phyloP scores from a whole-genome alignment of 2,329 filamentous ascomycete species.

The Ascochyta pisi region DNA sequence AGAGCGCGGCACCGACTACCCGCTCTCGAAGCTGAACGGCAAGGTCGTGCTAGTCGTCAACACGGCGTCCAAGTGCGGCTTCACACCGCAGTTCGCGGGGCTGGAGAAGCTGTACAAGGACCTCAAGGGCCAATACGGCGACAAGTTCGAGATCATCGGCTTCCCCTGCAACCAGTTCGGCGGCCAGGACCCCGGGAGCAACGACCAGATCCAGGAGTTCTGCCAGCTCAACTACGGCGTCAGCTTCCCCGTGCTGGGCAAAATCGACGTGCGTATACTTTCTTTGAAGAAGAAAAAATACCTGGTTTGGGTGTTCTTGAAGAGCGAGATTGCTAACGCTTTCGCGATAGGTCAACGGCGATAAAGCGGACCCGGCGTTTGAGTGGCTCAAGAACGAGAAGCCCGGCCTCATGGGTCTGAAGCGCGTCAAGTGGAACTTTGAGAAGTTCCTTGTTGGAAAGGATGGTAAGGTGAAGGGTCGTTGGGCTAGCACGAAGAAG shows the following conservation, averaged over 20 bases:
- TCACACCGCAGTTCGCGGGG: slow-evolving; percentile 92
- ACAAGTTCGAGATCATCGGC: slow-evolving; percentile 86
- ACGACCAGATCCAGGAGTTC: slow-evolving; percentile 69
- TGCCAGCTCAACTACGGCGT: slow-evolving; percentile 96
- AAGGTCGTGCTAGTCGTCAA: slow-evolving; percentile 97
- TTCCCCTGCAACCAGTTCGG: slow-evolving; percentile 99
- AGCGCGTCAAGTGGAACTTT: slow-evolving; percentile 99
- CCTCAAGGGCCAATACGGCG: slow-evolving; percentile 70
- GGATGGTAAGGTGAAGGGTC: slow-evolving; percentile 82
- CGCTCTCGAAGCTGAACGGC: slow-evolving; percentile 76
- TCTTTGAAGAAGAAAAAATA: too few relatives aligned
- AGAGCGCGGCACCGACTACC: slow-evolving; percentile 77
- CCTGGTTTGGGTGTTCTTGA: too few relatives aligned
- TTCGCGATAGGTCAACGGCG: slow-evolving; percentile 68
- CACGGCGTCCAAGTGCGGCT: slow-evolving; percentile 98
- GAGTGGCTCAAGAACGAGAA: slow-evolving; percentile 75
- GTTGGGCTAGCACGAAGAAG: slow-evolving; percentile 89
- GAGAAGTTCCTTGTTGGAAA: slow-evolving; percentile 93
- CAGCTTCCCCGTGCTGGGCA: slow-evolving; percentile 87
- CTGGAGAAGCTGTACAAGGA: slow-evolving; percentile 89
- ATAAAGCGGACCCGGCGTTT: slow-evolving; percentile 78
- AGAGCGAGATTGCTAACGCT: not conserved
- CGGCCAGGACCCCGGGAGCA: slow-evolving; percentile 81
- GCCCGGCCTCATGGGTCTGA: slow-evolving; percentile 84
- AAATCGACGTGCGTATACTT: slow-evolving; percentile 74